phyloP scores from a whole-genome alignment of 192 early-diverging fungal species.

The Umbelopsis vinacea region DNA sequence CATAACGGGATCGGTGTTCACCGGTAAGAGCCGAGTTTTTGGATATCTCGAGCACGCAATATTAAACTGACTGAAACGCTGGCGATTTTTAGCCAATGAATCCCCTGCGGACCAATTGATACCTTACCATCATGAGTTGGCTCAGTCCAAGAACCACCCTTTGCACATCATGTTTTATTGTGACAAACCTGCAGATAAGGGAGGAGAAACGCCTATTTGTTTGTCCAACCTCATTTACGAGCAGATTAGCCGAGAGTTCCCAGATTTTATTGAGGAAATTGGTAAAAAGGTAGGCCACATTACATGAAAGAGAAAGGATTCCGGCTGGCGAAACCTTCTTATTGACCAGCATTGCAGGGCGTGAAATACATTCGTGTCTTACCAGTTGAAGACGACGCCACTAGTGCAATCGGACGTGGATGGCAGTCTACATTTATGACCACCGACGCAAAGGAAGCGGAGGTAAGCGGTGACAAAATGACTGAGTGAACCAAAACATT shows the following conservation, averaged over 20 bases:
- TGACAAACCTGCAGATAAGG: constrained; percentile 30
- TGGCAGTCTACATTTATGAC: constrained; percentile 45
- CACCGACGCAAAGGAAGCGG: constrained; percentile 23
- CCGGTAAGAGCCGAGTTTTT: too few species aligned
- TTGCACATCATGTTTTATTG: constrained; percentile 40
- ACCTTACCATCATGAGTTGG: constrained; percentile 44
- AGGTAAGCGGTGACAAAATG: not conserved
- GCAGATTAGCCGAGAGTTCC: constrained; percentile 29
- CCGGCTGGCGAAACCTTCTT: not conserved
- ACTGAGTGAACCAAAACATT: too few species aligned
- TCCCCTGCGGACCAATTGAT: constrained; percentile 42
- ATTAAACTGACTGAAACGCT: too few species aligned
- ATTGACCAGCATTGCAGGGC: constrained; percentile 4
- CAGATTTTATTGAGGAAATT: constrained; percentile 34
- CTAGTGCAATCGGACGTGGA: constrained; percentile 39
- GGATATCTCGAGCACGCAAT: too few species aligned
- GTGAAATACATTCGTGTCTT: constrained; percentile 42
- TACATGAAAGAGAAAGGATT: not conserved
- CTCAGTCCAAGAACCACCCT: constrained; percentile 42
- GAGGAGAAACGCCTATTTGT: constrained; percentile 44
- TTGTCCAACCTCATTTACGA: constrained; percentile 34
- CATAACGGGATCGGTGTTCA: constrained; percentile 32
- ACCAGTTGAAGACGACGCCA: constrained; percentile 37
- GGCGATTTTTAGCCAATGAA: constrained; percentile 34
- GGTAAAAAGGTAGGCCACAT: constrained; percentile 6